Evolutionary conservation across 352 stramenopile genomes (phyloP).

Genomic region (Pythium pectinolyticum): DNA sequence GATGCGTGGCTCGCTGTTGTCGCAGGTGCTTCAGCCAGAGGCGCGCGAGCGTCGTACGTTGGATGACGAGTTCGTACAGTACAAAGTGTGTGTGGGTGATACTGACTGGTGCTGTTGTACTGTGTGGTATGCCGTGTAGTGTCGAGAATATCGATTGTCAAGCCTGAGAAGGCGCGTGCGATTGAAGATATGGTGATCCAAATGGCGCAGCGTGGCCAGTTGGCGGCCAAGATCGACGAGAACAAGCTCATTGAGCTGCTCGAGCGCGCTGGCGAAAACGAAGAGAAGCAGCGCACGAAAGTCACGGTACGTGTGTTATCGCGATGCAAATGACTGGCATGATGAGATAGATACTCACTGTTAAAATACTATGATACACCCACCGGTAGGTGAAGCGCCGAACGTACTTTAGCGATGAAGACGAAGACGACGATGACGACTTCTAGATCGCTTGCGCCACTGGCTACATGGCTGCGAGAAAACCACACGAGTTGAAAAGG

Average conservation of each 20-base stretch:
- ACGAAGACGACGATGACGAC: slow-evolving; percentile 81
- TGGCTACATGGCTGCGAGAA: too few relatives aligned
- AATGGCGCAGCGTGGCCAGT: slow-evolving; percentile 84
- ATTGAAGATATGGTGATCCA: slow-evolving; percentile 87
- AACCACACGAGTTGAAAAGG: too few relatives aligned
- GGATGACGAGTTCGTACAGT: not conserved
- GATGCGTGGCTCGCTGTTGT: slow-evolving; percentile 73
- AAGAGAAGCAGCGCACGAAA: slow-evolving; percentile 88
- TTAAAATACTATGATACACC: slow-evolving; percentile 2
- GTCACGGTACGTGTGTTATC: slow-evolving; percentile 61
- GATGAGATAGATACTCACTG: too few relatives aligned
- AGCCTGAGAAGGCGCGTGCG: slow-evolving; percentile 82
- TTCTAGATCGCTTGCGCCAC: slow-evolving; percentile 16
- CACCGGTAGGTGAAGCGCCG: slow-evolving; percentile 75
- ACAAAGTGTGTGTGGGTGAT: too few relatives aligned
- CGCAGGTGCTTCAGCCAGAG: slow-evolving; percentile 77
- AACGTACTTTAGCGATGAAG: slow-evolving; percentile 88
- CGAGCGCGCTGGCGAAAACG: slow-evolving; percentile 69
- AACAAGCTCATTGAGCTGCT: slow-evolving; percentile 84
- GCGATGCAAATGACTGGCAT: not conserved
- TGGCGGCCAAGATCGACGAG: slow-evolving; percentile 81
- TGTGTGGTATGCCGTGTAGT: slow-evolving; percentile 43
- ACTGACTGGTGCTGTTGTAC: not conserved
- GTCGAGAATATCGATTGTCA: slow-evolving; percentile 86
- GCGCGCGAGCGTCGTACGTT: slow-evolving; percentile 81